A percentile compares a stretch with the other conserved stretches of the same genome.
Conservation (phyloP, 2,329 filamentous ascomycete genomes). For the Penicillium palitans region DNA sequence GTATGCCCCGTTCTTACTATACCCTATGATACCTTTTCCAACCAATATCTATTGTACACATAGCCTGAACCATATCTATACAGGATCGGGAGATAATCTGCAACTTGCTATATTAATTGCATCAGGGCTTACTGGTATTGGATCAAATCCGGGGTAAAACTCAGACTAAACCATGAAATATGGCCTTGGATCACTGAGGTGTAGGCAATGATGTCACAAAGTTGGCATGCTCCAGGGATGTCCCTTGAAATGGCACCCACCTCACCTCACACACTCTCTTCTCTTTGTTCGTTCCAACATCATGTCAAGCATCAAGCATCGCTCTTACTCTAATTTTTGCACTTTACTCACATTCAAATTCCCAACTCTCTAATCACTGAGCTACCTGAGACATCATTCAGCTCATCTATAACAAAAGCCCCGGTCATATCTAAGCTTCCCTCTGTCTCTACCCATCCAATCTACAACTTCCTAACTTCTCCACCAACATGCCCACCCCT, state of each 20-base stretch:
- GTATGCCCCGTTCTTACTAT: background rate
- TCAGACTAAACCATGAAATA: background rate
- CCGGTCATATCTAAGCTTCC: background rate
- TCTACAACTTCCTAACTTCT: background rate
- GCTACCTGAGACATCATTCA: background rate
- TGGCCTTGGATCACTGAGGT: background rate
- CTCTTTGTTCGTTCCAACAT: background rate
- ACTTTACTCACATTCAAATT: background rate
- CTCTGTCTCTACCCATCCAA: background rate
- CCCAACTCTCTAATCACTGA: background rate
- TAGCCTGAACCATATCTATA: background rate
- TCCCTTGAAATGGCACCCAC: background rate
- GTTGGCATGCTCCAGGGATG: background rate
- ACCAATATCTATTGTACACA: background rate
- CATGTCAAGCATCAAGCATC: background rate
- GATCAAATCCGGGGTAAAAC: background rate
- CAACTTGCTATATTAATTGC: background rate
- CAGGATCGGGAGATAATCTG: background rate
- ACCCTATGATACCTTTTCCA: background rate
- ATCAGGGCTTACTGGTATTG: background rate
- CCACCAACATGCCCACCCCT: constrained; percentile 21
- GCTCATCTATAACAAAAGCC: background rate
- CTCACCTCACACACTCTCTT: background rate
- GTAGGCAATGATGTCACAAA: constrained; percentile 5
- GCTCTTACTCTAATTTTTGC: background rate